Conservation (phyloP, 108 stramenopile genomes). For the Nitzschia putrida region DNA sequence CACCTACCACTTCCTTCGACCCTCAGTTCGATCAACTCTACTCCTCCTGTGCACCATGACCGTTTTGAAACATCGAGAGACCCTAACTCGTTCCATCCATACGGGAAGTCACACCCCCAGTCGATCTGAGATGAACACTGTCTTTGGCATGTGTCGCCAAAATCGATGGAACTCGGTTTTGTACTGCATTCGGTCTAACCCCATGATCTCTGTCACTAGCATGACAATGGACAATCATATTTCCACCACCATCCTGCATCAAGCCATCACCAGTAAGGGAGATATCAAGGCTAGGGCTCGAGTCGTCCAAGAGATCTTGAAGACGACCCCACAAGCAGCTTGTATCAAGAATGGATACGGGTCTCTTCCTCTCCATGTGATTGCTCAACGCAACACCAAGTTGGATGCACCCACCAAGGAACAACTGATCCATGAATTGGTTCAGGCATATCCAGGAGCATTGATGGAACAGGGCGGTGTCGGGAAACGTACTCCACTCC, state of each 20-base stretch:
- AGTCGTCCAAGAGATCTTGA: conserved; percentile 42
- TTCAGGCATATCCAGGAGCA: conserved; percentile 43
- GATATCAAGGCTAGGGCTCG: conserved; percentile 41
- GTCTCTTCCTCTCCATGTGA: conserved; percentile 58
- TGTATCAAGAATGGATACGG: conserved; percentile 58
- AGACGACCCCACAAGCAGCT: conserved; percentile 45
- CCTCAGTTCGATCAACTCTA: background rate
- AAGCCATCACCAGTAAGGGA: conserved; percentile 62
- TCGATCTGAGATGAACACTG: conserved; percentile 39
- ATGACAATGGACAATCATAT: conserved; percentile 66
- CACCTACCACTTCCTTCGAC: background rate
- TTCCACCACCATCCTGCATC: conserved; percentile 58
- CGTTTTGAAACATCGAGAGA: too few species aligned
- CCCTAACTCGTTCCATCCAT: too few species aligned
- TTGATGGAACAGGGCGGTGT: conserved; percentile 46
- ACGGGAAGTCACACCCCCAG: background rate
- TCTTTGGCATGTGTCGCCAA: conserved; percentile 45
- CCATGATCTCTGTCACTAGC: conserved; percentile 29
- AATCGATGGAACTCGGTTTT: conserved; percentile 46
- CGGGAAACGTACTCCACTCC: conserved; percentile 62
- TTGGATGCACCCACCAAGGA: conserved; percentile 56
- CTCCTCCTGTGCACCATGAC: too few species aligned
- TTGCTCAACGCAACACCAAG: conserved; percentile 59
- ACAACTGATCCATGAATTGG: conserved; percentile 39
- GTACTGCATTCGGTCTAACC: conserved; percentile 36